Conservation (phyloP, 106 monocot genomes). For the Gastrodia elata region DNA sequence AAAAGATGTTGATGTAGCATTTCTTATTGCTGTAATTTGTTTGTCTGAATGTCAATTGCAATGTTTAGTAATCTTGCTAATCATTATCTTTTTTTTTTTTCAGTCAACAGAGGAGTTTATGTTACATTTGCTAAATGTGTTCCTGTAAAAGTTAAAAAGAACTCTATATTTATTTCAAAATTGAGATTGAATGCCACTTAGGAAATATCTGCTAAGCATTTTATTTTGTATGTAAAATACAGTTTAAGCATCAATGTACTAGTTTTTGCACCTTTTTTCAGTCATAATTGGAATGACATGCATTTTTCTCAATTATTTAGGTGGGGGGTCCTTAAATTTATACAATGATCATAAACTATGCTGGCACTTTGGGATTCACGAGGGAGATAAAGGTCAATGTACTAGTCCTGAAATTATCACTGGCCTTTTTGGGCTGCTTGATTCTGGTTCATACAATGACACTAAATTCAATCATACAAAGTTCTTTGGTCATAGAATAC, state of each 20-base stretch:
- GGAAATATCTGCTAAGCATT: too few relatives aligned
- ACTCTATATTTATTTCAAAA: not conserved
- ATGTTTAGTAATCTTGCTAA: not conserved
- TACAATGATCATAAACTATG: conserved; percentile 52
- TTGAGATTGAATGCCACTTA: too few relatives aligned
- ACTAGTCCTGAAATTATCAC: conserved; percentile 47
- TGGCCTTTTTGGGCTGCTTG: conserved; percentile 66
- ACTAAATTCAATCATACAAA: conserved; percentile 31
- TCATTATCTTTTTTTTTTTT: not conserved
- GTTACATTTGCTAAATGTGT: too few relatives aligned
- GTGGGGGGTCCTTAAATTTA: conserved; percentile 23
- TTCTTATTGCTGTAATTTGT: not conserved
- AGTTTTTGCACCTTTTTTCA: conserved; percentile 2
- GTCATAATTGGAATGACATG: not conserved
- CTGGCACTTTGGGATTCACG: conserved; percentile 42
- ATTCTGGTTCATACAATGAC: conserved; percentile 50
- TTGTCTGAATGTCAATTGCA: not conserved
- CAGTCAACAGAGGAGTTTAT: not conserved
- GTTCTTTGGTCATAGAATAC: conserved; percentile 25
- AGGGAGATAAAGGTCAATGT: conserved; percentile 46
- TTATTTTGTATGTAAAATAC: too few relatives aligned
- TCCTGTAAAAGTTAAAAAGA: too few relatives aligned
- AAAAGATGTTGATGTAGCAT: not conserved
- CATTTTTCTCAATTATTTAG: conserved; percentile 15
- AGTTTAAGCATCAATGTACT: too few relatives aligned